phyloP scores from a whole-genome alignment of 2,329 filamentous ascomycete species.

The Sporothrix brunneoviolacea region DNA sequence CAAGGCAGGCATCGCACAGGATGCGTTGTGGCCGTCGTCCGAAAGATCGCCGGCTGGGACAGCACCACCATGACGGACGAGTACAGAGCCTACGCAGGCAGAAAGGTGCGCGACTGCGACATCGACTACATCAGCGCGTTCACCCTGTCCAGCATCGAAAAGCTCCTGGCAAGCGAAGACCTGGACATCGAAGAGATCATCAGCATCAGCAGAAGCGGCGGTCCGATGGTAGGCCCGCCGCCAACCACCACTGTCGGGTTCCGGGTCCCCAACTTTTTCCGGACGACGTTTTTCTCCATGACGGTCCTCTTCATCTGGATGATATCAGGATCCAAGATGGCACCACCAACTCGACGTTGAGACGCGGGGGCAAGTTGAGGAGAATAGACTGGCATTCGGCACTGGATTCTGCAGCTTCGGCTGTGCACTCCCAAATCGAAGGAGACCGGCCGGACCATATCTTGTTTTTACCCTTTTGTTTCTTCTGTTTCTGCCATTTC shows the following conservation, averaged over 20 bases:
- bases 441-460: too few relatives aligned
- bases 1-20: slow-evolving; percentile 91
- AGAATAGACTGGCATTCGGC: too few relatives aligned
- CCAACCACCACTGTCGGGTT: slow-evolving; percentile 20
- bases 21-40: slow-evolving; percentile 75
- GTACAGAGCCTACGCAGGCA: slow-evolving; percentile 60
- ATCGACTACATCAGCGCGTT: slow-evolving; percentile 52
- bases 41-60: slow-evolving; percentile 65
- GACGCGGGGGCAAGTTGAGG: too few relatives aligned
- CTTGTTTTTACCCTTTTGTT: background rate
- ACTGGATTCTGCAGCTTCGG: too few relatives aligned
- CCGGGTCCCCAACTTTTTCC: slow-evolving; percentile 33
- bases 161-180: slow-evolving; percentile 21
- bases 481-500: slow-evolving; percentile 10
- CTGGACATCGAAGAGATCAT: slow-evolving; percentile 7
- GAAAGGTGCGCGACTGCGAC: slow-evolving; percentile 55
- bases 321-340: slow-evolving; percentile 17
- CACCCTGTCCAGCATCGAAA: slow-evolving; percentile 31
- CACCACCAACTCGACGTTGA: slow-evolving; percentile 6
- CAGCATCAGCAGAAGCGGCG: background rate
- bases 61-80: slow-evolving; percentile 59
- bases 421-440: too few relatives aligned
- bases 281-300: slow-evolving; percentile 36
- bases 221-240: slow-evolving; percentile 4
- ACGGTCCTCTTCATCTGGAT: slow-evolving; percentile 38